Percentiles rank a stretch among this genome's conserved stretches.
These are phyloP conservation scores for Quercus engelmannii DNA, from an alignment of 306 rosid species.

Conservation along the genomic window DNA sequence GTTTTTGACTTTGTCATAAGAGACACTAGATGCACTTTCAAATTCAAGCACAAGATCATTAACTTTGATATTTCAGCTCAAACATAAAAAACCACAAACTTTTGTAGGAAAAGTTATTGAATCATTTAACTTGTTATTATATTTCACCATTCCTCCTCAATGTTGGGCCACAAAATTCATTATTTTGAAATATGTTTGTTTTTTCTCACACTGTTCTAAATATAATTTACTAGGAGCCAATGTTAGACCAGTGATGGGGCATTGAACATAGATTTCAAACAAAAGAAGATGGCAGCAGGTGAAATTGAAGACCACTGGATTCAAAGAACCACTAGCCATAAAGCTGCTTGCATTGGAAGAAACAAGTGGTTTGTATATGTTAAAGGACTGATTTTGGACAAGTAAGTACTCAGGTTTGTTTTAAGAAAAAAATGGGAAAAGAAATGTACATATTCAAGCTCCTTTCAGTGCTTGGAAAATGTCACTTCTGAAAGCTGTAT, in stretches of 20 bases:
- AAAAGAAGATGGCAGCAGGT: conserved; percentile 12
- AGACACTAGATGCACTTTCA: conserved; percentile 10
- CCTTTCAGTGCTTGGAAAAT: neutral
- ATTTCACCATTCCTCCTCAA: too few species aligned
- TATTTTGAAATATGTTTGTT: neutral
- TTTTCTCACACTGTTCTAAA: conserved; percentile 2
- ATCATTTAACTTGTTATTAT: neutral
- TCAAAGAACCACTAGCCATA: neutral
- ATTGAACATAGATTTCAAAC: neutral
- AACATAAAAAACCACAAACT: too few species aligned
- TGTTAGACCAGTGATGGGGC: neutral
- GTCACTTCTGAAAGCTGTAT: neutral
- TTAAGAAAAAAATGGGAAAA: neutral
- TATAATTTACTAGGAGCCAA: conserved; percentile 17
- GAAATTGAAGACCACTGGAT: conserved; percentile 5
- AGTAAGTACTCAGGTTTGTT: neutral
- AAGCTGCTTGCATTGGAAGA: neutral
- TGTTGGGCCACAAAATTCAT: too few species aligned
- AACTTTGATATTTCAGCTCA: neutral
- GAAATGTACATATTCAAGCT: neutral
- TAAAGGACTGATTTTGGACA: neutral
- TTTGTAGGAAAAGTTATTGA: neutral
- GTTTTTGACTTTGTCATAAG: conserved; percentile 18
- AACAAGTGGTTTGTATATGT: neutral
- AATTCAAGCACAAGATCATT: neutral